Base-by-base conservation (phyloP, 371 early-diverging fungal species). In the Mycotypha africana region DNA sequence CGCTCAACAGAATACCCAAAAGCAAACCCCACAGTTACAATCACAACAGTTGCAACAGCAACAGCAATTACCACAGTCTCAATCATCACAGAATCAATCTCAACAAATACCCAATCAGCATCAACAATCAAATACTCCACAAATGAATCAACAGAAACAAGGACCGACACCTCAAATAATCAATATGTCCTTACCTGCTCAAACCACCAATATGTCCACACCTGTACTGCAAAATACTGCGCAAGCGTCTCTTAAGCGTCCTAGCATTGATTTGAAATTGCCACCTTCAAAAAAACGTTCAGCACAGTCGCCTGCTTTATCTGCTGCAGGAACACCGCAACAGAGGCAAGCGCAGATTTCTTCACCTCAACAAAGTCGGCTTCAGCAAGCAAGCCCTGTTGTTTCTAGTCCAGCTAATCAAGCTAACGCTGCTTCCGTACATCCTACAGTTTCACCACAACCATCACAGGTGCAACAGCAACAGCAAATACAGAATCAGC, bases 231-330 rank as follows among this genome's bases (percentile, higher is more conserved):
- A 28, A 15, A 25, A 39, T 7, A 11, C 38, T 4, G 36, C 30
- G 20, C 22, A 31, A 6, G 21, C 35, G 8, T 45, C 42, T 5
- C 8, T 41, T 4, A 36, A 47, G 28, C 65, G 62, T 44, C 56
- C 44, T 4, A 62, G 58, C 23, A 69, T 69, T 37, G 70, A 69
- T 58, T 42, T 69, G 17, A 69, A 69, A 34, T 45, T 69, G 7
- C 70, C 70, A 12, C 50, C 62, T 2, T 47, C 56, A 4, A 67
- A 67, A 39, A 64, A 64, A 42, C 47, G 53, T 9, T 8, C 6
- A 6, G 12, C 6, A 6, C 30, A 28, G 12, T 28, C 30, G 12
- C 30, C 30, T 6, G 30, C 30, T 8, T 28, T 28, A 12, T 28
- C 30, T 12, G 12, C 6, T 28, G 30, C 12, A 12, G 12, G 30